Conservation (phyloP, 306 rosid genomes). For the Delonix regia region DNA sequence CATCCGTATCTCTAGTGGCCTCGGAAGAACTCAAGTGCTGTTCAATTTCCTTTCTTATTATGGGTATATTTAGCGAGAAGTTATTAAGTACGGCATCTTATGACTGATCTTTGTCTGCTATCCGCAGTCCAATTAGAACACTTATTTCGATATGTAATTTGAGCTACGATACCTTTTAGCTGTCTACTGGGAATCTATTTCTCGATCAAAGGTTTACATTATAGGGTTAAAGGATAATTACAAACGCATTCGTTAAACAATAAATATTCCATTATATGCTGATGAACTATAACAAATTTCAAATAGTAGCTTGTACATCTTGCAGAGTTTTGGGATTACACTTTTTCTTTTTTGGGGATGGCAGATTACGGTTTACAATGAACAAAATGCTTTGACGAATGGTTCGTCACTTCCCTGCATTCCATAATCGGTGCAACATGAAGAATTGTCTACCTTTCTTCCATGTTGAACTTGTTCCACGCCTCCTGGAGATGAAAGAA, state of each 20-base stretch:
- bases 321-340: constrained; percentile 3
- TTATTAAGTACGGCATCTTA: neutral
- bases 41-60: neutral
- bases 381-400: constrained; percentile 30
- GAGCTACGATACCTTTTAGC: constrained; percentile 9
- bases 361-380: constrained; percentile 13
- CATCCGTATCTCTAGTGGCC: neutral
- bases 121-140: neutral
- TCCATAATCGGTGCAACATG: neutral
- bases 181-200: constrained; percentile 13
- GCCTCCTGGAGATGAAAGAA: constrained; percentile 68
- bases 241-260: constrained; percentile 14
- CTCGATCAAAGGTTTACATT: constrained; percentile 6
- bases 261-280: constrained; percentile 1
- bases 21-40: neutral
- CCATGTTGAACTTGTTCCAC: constrained; percentile 89
- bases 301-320: neutral
- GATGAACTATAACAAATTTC: constrained; percentile 21
- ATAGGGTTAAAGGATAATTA: too few relatives aligned
- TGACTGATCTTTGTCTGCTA: neutral
- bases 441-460: constrained; percentile 61
- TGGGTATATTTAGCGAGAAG: neutral
- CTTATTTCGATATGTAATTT: neutral
- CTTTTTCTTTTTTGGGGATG: neutral
- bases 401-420: neutral